A percentile compares a stretch with the other conserved stretches of the same genome.
Conservation (phyloP, 495 filamentous ascomycete species). For the Trichoderma gamsii region DNA sequence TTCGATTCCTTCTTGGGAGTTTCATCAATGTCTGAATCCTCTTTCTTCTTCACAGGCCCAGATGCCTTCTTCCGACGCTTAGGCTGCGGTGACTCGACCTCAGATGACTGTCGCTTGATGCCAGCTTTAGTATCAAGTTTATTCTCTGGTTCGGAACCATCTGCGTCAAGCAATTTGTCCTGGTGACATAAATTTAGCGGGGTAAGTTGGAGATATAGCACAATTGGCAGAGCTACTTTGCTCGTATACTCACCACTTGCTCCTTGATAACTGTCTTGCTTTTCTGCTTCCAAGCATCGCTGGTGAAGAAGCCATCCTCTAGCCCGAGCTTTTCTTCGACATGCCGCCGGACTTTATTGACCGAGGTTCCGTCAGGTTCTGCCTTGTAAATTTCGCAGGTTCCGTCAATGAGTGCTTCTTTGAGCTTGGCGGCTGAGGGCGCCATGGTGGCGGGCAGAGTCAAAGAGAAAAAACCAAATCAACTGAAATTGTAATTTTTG, state of each 20-base stretch:
- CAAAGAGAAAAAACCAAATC: not conserved
- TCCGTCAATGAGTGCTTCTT: conserved; percentile 52
- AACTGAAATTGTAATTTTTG: not conserved
- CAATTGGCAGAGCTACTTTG: conserved; percentile 13
- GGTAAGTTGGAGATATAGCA: conserved; percentile 10
- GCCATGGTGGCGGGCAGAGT: conserved; percentile 18
- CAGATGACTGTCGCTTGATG: conserved; percentile 21
- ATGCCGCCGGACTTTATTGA: conserved; percentile 64
- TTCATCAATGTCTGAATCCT: conserved; percentile 17
- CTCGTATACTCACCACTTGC: conserved; percentile 54
- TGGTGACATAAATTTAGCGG: conserved; percentile 20
- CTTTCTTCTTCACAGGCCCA: conserved; percentile 24
- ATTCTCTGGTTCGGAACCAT: not conserved
- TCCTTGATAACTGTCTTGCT: conserved; percentile 70
- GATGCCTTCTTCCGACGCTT: conserved; percentile 19
- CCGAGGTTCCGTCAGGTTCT: conserved; percentile 60
- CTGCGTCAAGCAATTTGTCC: conserved; percentile 20
- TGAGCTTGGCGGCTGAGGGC: conserved; percentile 30
- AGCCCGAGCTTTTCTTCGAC: conserved; percentile 63
- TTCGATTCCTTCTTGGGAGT: conserved; percentile 4
- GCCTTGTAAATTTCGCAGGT: conserved; percentile 53
- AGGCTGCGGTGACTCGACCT: conserved; percentile 15
- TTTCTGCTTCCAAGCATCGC: conserved; percentile 65
- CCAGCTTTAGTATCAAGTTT: conserved; percentile 15
- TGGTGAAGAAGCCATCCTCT: conserved; percentile 63